phyloP scores from a whole-genome alignment of 2,329 filamentous ascomycete species.

The Tolypocladium endophyticum region DNA sequence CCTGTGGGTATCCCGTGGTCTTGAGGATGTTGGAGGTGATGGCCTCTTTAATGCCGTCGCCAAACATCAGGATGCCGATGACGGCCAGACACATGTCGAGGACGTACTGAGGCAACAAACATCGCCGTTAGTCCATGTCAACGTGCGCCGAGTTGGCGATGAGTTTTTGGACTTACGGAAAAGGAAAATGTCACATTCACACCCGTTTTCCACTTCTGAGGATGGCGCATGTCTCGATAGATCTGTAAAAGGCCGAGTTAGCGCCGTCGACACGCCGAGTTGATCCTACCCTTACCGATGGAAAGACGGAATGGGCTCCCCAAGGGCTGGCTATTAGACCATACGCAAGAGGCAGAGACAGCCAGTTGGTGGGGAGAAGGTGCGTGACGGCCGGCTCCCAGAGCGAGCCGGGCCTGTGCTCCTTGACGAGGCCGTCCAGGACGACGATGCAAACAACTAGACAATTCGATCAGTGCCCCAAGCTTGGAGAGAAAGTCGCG shows the following conservation, averaged over 20 bases:
- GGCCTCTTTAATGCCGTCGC: constrained; percentile 75
- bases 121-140: background rate
- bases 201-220: constrained; percentile 66
- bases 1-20: constrained; percentile 61
- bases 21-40: constrained; percentile 83
- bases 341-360: constrained; percentile 76
- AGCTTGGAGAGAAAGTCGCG: background rate
- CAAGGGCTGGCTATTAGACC: constrained; percentile 76
- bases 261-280: background rate
- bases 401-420: constrained; percentile 69
- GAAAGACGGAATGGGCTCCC: constrained; percentile 62
- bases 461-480: background rate
- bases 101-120: constrained; percentile 43
- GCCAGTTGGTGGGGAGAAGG: constrained; percentile 77
- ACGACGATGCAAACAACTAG: constrained; percentile 76
- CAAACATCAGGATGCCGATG: constrained; percentile 88
- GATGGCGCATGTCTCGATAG: constrained; percentile 58
- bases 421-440: constrained; percentile 78
- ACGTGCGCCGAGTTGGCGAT: background rate
- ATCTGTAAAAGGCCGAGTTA: constrained; percentile 25
- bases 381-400: constrained; percentile 70
- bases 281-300: constrained; percentile 45
- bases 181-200: constrained; percentile 77
- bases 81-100: constrained; percentile 76
- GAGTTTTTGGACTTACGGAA: constrained; percentile 44